These are phyloP conservation scores for Ustilago shanxiensis DNA, from an alignment of 1,284 basidiomycete species.

Conservation along the genomic window DNA sequence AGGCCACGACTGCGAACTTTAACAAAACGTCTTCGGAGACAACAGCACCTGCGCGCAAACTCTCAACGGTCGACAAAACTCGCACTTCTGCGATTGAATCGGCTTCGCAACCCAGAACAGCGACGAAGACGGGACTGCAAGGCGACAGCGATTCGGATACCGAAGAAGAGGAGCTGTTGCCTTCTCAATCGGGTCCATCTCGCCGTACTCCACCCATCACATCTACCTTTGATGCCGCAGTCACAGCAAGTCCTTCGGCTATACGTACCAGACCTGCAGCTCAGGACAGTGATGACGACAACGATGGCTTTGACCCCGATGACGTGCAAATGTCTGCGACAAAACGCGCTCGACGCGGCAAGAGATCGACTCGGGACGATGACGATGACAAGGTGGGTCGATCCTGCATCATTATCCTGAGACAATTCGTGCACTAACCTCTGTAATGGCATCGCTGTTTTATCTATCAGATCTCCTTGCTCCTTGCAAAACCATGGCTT, in stretches of 20 bases:
- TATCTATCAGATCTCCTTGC: slow-evolving; percentile 62
- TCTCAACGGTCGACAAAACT: background rate
- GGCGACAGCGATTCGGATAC: slow-evolving; percentile 39
- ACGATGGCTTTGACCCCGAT: slow-evolving; percentile 13
- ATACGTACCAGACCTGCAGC: slow-evolving; percentile 12
- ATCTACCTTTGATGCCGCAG: background rate
- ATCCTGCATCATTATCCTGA: background rate
- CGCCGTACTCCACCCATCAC: background rate
- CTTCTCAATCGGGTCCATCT: slow-evolving; percentile 5
- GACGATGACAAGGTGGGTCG: slow-evolving; percentile 33
- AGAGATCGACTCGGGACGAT: slow-evolving; percentile 11
- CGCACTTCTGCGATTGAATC: background rate
- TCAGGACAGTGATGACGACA: slow-evolving; percentile 16
- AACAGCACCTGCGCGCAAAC: background rate
- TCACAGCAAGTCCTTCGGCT: background rate
- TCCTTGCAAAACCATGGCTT: slow-evolving; percentile 77
- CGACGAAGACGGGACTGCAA: background rate
- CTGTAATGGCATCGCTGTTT: background rate
- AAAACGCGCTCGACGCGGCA: slow-evolving; percentile 26
- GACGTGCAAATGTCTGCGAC: slow-evolving; percentile 31
- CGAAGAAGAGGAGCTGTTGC: slow-evolving; percentile 30
- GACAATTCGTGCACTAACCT: background rate
- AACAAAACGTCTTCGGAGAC: background rate
- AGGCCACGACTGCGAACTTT: background rate
- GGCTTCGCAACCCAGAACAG: background rate